Evolutionary conservation across 75 land plant genomes (phyloP).

Genomic region (Isoetes taiwanensis): DNA sequence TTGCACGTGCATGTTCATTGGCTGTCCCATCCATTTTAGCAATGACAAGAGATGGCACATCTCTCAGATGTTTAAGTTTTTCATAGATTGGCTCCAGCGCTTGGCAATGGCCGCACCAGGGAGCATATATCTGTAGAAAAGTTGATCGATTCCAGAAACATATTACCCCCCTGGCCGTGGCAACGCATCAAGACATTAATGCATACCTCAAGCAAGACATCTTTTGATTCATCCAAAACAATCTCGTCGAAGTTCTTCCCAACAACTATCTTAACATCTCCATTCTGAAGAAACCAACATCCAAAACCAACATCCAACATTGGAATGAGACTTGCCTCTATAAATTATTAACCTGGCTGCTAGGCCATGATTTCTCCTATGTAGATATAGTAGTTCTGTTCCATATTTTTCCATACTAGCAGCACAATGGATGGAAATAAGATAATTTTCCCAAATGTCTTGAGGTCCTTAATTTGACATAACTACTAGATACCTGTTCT

Average conservation of each 20-base stretch:
- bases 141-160: background rate
- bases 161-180: background rate
- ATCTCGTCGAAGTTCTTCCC: constrained; percentile 92
- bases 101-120: constrained; percentile 98
- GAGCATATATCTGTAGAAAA: constrained; percentile 66
- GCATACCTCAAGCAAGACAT: constrained; percentile 82
- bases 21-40: constrained; percentile 96
- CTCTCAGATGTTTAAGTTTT: constrained; percentile 61
- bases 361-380: too few species aligned
- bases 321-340: too few species aligned
- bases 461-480: background rate
- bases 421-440: too few species aligned
- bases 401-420: too few species aligned
- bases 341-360: too few species aligned
- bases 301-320: background rate
- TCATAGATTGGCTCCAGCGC: constrained; percentile 77
- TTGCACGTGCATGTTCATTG: constrained; percentile 82
- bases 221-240: constrained; percentile 93
- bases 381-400: too few species aligned
- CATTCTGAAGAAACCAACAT: constrained; percentile 51
- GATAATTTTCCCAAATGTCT: too few species aligned
- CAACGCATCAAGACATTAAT: background rate
- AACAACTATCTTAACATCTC: constrained; percentile 87
- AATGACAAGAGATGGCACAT: constrained; percentile 67
- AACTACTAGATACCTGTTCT: constrained; percentile 38